A percentile compares a stretch with the other conserved stretches of the same genome.
Evolutionary conservation across 2,329 filamentous ascomycete genomes (phyloP).

Genomic region (Pseudonectria foliicola): DNA sequence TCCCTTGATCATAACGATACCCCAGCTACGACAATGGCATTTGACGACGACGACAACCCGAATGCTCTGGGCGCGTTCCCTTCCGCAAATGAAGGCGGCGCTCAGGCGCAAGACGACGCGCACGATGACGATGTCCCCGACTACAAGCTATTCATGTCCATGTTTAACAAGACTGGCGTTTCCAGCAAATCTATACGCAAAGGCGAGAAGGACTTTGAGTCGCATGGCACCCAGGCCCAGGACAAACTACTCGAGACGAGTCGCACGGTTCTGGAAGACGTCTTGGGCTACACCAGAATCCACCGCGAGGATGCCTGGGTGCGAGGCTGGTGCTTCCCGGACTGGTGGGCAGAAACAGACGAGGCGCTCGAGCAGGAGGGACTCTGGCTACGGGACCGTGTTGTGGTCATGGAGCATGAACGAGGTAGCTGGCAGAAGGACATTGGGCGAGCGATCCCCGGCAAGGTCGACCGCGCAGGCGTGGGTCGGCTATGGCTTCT

Average conservation of each 20-base stretch:
- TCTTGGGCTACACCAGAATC: constrained; percentile 67
- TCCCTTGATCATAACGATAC: not conserved
- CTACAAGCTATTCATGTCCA: constrained; percentile 63
- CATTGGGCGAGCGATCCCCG: constrained; percentile 61
- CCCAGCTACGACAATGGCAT: constrained; percentile 27
- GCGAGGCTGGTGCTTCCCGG: constrained; percentile 68
- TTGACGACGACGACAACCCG: constrained; percentile 38
- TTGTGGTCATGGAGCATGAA: constrained; percentile 65
- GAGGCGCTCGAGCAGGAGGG: constrained; percentile 18
- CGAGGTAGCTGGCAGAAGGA: constrained; percentile 65
- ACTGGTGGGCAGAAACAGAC: constrained; percentile 37
- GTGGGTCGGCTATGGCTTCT: constrained; percentile 70
- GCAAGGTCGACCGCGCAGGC: constrained; percentile 47
- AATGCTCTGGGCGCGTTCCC: constrained; percentile 12
- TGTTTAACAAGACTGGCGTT: constrained; percentile 43
- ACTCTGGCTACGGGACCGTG: constrained; percentile 36
- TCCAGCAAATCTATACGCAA: constrained; percentile 68
- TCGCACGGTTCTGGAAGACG: constrained; percentile 81
- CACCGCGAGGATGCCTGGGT: constrained; percentile 62
- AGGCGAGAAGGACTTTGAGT: constrained; percentile 96
- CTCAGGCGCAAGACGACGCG: constrained; percentile 43
- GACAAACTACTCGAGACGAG: constrained; percentile 71
- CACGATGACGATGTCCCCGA: constrained; percentile 78
- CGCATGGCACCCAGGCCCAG: constrained; percentile 80
- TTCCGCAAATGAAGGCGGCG: constrained; percentile 20